Evolutionary conservation across 2,329 filamentous ascomycete genomes (phyloP), one percentile per base, ranked within the genome.

Genomic region (Ascochyta clinopodiicola): DNA sequence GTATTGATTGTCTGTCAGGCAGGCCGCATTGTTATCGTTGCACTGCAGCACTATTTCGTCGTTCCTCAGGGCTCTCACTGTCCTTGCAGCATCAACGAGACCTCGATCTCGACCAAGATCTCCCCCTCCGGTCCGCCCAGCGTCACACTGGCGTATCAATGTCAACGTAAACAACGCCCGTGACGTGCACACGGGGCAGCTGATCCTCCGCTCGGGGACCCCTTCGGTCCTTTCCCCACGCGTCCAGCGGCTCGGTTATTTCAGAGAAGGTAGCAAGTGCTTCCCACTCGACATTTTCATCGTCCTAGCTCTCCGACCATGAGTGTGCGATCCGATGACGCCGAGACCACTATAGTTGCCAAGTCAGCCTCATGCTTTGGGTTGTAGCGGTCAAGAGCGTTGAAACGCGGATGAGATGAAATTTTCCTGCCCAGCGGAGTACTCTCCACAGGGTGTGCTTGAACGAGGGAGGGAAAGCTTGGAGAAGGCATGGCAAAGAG

Each of bases 241-340:
- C 63, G 49, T 72, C 72, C 56, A 59, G 59, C 53, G 54, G 53
- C 60, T 57, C 57, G 63, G 57, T 58, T 52, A 61, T 61, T 63
- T 50, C 59, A 61, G 56, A 48, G 36, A 61, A 46, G 49, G 44
- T 56, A 67, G 63, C 62, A 70, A 67, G 51, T 57, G 45, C 34
- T 58, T 53, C 58, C 52, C 42, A 31, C 46, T 38, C 50, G 32
- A 44, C 44, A 22, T 54, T 37, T 47, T 79, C 84, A 86, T 82
- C 82, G 88, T 80, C 82, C 82, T 57, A 96, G 79, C 78, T 96
- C 92, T 56, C 92, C 92, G 6, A 96, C 82, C 62, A 96, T 82
- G 71, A 96, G 83, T 38, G 85, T 94, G 44, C 91, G 86, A 79
- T 96, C 92, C n/a, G 92, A 95, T 8, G 92, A 96, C 25, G 88